Percentiles rank a stretch among this genome's conserved stretches.
Evolutionary conservation across 768 basidiomycete genomes (phyloP).

Genomic region (Psilocybe sp.): DNA sequence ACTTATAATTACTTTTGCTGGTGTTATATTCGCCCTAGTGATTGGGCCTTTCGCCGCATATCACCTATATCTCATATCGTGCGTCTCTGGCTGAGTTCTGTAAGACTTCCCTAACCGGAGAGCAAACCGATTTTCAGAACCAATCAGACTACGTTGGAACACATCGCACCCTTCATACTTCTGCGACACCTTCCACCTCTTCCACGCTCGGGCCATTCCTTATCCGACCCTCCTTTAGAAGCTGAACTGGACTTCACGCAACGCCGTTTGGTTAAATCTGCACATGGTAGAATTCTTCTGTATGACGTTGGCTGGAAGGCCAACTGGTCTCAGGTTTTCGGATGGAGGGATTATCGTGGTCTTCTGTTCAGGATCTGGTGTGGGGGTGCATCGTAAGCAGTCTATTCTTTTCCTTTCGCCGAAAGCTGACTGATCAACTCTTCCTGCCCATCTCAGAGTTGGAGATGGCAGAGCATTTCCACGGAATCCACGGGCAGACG

Average conservation of each 20-base stretch:
- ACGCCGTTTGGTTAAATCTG: conserved; percentile 60
- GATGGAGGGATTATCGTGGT: conserved; percentile 49
- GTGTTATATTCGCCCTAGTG: conserved; percentile 57
- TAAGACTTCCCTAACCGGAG: neutral
- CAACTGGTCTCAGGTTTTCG: conserved; percentile 71
- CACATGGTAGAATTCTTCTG: conserved; percentile 55
- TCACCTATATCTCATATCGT: conserved; percentile 76
- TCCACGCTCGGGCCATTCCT: conserved; percentile 42
- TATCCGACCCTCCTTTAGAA: conserved; percentile 72
- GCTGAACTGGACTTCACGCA: conserved; percentile 67
- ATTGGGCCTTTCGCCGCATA: conserved; percentile 76
- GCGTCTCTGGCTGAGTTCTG: conserved; percentile 24
- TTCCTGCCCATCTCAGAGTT: conserved; percentile 29
- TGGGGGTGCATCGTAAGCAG: conserved; percentile 65
- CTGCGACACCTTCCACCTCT: conserved; percentile 69
- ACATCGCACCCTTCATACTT: conserved; percentile 71
- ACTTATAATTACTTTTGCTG: conserved; percentile 58
- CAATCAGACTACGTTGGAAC: conserved; percentile 84
- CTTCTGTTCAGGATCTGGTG: conserved; percentile 52
- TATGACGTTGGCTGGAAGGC: conserved; percentile 74
- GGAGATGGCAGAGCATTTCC: conserved; percentile 72
- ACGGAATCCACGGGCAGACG: conserved; percentile 65
- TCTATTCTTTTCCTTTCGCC: neutral
- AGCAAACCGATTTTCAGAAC: conserved; percentile 40
- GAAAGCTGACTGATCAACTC: neutral